phyloP scores from a whole-genome alignment of 257 asterid genomes.

The Plantago major region DNA sequence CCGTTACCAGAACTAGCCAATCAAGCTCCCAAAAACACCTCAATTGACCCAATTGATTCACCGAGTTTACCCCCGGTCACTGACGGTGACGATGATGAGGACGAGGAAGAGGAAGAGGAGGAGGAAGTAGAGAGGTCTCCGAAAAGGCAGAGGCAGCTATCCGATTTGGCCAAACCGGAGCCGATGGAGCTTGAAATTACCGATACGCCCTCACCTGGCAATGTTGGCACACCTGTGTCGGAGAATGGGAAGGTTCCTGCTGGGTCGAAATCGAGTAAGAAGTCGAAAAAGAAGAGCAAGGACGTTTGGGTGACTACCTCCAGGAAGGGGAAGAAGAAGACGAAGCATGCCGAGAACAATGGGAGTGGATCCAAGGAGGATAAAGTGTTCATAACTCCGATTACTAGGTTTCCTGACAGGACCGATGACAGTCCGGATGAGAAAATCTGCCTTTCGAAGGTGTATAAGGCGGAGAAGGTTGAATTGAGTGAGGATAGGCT shows the following conservation, averaged over 20 bases:
- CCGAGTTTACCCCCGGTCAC: slow-evolving; percentile 28
- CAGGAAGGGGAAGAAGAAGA: slow-evolving; percentile 65
- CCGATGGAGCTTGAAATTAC: slow-evolving; percentile 22
- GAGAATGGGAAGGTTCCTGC: slow-evolving; percentile 21
- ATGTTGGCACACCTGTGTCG: slow-evolving; percentile 4
- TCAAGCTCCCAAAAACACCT: slow-evolving; percentile 6
- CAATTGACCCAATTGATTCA: neutral
- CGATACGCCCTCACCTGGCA: slow-evolving; percentile 29
- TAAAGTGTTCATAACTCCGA: slow-evolving; percentile 66
- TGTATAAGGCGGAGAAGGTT: slow-evolving; percentile 88
- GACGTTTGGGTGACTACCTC: slow-evolving; percentile 78
- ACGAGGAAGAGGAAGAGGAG: slow-evolving; percentile 25
- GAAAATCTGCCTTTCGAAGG: slow-evolving; percentile 75
- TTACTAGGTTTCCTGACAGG: slow-evolving; percentile 76
- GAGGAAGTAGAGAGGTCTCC: slow-evolving; percentile 50
- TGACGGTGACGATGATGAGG: slow-evolving; percentile 40
- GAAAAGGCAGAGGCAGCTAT: slow-evolving; percentile 59
- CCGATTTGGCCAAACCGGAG: slow-evolving; percentile 27
- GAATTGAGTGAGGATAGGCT: slow-evolving; percentile 86
- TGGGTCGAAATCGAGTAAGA: slow-evolving; percentile 42
- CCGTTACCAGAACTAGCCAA: no score
- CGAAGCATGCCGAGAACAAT: slow-evolving; percentile 39
- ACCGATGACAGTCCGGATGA: slow-evolving; percentile 62
- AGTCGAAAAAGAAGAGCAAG: slow-evolving; percentile 74
- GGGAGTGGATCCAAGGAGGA: slow-evolving; percentile 42